A percentile compares a stretch with the other conserved stretches of the same genome.
Evolutionary conservation across 148 eudicot genomes (phyloP).

Genomic region (Fagopyrum homotropicum): DNA sequence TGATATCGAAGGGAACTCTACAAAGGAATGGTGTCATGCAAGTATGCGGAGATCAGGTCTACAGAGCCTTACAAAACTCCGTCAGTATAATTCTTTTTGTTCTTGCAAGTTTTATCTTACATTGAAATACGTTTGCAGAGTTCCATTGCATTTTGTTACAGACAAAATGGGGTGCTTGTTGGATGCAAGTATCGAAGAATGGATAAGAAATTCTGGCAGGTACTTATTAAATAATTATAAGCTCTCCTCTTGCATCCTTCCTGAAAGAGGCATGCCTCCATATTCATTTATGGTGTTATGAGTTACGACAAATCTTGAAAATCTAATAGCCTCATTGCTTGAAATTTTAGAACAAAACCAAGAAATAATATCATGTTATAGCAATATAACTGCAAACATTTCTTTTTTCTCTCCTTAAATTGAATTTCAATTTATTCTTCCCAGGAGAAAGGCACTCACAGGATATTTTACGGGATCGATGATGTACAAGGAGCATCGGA

Average conservation of each 20-base stretch:
- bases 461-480: conserved; percentile 43
- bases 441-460: conserved; percentile 35
- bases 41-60: conserved; percentile 31
- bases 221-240: conserved; percentile 9
- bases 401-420: neutral
- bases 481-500: conserved; percentile 35
- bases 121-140: conserved; percentile 23
- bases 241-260: neutral
- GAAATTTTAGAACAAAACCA: neutral
- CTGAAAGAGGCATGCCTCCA: neutral
- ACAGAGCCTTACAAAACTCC: neutral
- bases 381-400: neutral
- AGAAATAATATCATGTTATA: neutral
- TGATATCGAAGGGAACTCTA: conserved; percentile 30
- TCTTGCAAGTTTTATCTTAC: neutral
- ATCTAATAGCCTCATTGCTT: neutral
- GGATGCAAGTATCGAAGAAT: conserved; percentile 40
- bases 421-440: neutral
- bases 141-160: conserved; percentile 43
- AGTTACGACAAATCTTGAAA: neutral
- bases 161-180: conserved; percentile 34
- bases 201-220: conserved; percentile 51
- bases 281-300: neutral
- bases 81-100: neutral
- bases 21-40: conserved; percentile 41